These are phyloP conservation scores for Phialemonium atrogriseum DNA, from an alignment of 2,329 filamentous ascomycete genomes.

Conservation along the genomic window DNA sequence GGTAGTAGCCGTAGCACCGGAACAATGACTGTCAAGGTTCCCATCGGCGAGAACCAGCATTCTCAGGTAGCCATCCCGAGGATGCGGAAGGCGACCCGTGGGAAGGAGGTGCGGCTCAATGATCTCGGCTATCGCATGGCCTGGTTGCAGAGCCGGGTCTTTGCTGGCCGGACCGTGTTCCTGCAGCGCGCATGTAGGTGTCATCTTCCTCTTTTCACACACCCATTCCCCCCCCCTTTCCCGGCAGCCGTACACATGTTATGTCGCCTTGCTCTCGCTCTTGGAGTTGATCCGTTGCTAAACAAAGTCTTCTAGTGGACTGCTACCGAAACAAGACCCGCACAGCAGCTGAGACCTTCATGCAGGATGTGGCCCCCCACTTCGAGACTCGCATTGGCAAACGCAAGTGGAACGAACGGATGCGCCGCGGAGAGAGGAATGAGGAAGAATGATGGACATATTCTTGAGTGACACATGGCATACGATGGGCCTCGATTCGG, in stretches of 20 bases:
- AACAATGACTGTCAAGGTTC: conserved; percentile 49
- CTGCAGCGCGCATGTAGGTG: conserved; percentile 83
- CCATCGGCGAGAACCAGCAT: conserved; percentile 61
- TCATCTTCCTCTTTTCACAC: conserved; percentile 1
- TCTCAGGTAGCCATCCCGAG: conserved; percentile 67
- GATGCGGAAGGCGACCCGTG: conserved; percentile 59
- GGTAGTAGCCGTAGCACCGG: conserved; percentile 25
- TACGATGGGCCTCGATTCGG: too few species aligned
- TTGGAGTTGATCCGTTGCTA: too few species aligned
- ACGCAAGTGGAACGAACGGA: conserved; percentile 59
- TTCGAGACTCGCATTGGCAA: conserved; percentile 87
- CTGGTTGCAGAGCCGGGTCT: conserved; percentile 90
- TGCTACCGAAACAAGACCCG: conserved; percentile 90
- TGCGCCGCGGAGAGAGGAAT: too few species aligned
- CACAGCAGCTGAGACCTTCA: conserved; percentile 67
- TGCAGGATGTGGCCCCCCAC: conserved; percentile 76
- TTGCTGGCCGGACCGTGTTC: conserved; percentile 78
- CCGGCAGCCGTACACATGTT: neutral
- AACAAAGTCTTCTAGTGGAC: conserved; percentile 56
- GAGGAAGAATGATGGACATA: too few species aligned
- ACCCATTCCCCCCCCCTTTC: neutral
- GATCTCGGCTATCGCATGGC: conserved; percentile 93
- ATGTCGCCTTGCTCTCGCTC: neutral
- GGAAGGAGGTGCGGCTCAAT: conserved; percentile 83
- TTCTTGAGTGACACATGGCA: too few species aligned